Conservation (phyloP, 2,329 filamentous ascomycete genomes). For the Eurotiales sp. region DNA sequence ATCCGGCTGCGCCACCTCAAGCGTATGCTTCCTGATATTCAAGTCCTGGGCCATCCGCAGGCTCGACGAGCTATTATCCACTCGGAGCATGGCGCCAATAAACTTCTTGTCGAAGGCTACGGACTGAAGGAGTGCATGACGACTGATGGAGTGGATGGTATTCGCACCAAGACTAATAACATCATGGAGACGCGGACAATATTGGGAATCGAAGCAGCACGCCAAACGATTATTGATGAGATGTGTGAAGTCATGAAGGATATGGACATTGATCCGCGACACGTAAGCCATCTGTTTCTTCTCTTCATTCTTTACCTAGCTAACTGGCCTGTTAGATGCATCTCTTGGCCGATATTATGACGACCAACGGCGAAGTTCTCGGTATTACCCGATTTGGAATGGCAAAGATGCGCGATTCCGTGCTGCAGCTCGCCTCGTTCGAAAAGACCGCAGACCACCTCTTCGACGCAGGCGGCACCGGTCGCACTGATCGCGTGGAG, state of each 20-base stretch:
- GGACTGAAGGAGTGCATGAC: conserved; percentile 86
- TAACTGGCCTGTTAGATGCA: conserved; percentile 50
- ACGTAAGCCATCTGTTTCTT: too few relatives aligned
- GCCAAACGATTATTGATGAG: conserved; percentile 82
- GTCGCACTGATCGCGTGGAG: conserved; percentile 88
- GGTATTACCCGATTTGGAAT: conserved; percentile 96
- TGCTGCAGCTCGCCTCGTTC: conserved; percentile 90
- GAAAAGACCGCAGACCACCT: conserved; percentile 98
- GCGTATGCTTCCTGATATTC: conserved; percentile 73
- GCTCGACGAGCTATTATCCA: conserved; percentile 85
- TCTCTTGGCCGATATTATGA: conserved; percentile 96
- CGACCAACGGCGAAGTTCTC: conserved; percentile 93
- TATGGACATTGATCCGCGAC: conserved; percentile 94
- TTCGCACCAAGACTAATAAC: conserved; percentile 71
- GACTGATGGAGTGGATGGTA: conserved; percentile 83
- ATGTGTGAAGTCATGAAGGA: conserved; percentile 85
- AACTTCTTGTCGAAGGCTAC: conserved; percentile 88
- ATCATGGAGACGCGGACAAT: conserved; percentile 86
- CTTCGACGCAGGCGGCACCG: conserved; percentile 87
- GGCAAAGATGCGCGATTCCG: conserved; percentile 92
- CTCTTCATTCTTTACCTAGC: background rate
- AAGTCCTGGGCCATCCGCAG: conserved; percentile 85
- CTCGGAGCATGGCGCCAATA: conserved; percentile 67
- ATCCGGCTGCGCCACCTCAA: conserved; percentile 78
- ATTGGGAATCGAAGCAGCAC: conserved; percentile 90